phyloP scores from a whole-genome alignment of 108 stramenopile species.

The Stephanodiscus triporus region DNA sequence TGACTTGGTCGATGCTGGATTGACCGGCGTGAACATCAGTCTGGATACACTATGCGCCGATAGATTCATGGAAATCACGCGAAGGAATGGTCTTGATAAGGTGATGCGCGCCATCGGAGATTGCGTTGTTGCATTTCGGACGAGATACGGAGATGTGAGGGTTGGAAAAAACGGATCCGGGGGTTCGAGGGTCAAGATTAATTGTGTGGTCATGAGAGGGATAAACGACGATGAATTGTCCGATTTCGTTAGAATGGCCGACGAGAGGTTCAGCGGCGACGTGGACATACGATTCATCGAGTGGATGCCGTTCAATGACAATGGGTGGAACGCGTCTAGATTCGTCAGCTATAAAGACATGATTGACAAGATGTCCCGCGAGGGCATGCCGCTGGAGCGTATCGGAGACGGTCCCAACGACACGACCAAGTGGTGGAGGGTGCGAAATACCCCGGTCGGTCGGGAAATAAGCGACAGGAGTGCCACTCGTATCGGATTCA shows the following conservation, averaged over 20 bases:
- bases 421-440: constrained; percentile 96
- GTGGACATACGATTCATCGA: constrained; percentile 98
- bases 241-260: constrained; percentile 85
- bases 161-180: constrained; percentile 29
- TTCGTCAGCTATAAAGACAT: constrained; percentile 92
- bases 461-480: constrained; percentile 19
- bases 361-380: constrained; percentile 46
- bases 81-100: constrained; percentile 75
- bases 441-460: constrained; percentile 18
- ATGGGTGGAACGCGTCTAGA: constrained; percentile 81
- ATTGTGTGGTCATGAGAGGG: constrained; percentile 95
- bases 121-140: constrained; percentile 37
- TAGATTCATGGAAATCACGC: constrained; percentile 86
- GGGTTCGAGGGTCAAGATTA: constrained; percentile 84
- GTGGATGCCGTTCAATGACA: constrained; percentile 99
- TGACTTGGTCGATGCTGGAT: constrained; percentile 83
- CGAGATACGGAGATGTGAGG: constrained; percentile 41
- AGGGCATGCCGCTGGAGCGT: constrained; percentile 27
- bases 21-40: constrained; percentile 93
- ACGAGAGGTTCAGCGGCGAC: constrained; percentile 50
- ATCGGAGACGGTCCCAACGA: constrained; percentile 88
- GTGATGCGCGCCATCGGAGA: constrained; percentile 78
- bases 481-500: constrained; percentile 88
- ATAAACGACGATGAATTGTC: constrained; percentile 89
- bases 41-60: constrained; percentile 91